Evolutionary conservation across 2,329 filamentous ascomycete species (phyloP).

Genomic region (Epichloe glyceriae): DNA sequence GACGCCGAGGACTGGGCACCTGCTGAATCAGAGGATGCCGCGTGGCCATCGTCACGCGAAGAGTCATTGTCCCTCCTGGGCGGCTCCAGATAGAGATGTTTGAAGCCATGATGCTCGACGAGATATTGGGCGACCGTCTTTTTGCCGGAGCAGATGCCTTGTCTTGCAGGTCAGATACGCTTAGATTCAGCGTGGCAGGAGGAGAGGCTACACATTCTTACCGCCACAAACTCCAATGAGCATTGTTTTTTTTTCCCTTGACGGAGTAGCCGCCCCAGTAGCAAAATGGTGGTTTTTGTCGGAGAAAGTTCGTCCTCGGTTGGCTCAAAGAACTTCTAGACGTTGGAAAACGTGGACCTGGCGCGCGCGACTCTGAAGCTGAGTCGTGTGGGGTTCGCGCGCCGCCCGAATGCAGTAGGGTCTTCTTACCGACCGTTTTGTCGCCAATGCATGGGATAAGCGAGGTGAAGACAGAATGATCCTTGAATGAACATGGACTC

Average conservation of each 20-base stretch:
- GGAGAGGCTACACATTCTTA: constrained; percentile 21
- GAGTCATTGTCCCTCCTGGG: neutral
- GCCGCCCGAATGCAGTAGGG: neutral
- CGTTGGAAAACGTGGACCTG: neutral
- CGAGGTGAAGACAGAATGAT: too few relatives aligned
- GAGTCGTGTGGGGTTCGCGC: constrained; percentile 7
- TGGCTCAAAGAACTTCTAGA: neutral
- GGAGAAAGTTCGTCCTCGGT: neutral
- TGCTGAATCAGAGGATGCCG: constrained; percentile 5
- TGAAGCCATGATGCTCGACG: constrained; percentile 71
- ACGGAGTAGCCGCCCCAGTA: too few relatives aligned
- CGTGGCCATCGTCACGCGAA: neutral
- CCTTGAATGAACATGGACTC: too few relatives aligned
- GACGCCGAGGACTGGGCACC: constrained; percentile 5
- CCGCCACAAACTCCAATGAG: constrained; percentile 66
- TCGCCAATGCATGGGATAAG: neutral
- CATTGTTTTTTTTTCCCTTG: constrained; percentile 34
- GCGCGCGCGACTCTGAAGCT: neutral
- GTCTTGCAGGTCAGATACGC: constrained; percentile 6
- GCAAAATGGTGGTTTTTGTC: too few relatives aligned
- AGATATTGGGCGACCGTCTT: constrained; percentile 81
- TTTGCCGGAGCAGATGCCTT: constrained; percentile 94
- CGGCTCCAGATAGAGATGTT: constrained; percentile 47
- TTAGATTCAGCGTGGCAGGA: neutral
- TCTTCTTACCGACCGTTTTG: neutral